Percentiles rank a stretch among this genome's conserved stretches.
Conservation (phyloP, 192 early-diverging fungal genomes). For the Helicostylum pulchrum region DNA sequence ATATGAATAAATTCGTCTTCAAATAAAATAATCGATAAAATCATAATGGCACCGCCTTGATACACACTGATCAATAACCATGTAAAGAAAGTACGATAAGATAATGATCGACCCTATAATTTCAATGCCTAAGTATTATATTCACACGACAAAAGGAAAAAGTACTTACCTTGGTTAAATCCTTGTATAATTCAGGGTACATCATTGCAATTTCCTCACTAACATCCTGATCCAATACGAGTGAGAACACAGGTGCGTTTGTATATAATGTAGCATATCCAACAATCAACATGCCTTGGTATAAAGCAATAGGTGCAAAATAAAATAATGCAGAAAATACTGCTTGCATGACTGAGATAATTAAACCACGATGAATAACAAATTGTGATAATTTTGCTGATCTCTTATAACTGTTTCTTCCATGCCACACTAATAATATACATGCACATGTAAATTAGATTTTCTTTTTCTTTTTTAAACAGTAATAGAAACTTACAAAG, state of each 20-base stretch:
- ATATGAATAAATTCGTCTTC: conserved; percentile 96
- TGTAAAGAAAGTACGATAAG: conserved; percentile 90
- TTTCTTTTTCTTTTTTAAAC: background rate
- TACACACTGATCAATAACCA: conserved; percentile 97
- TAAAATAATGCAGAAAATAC: conserved; percentile 97
- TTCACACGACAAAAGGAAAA: background rate
- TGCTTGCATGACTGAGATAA: conserved; percentile 98
- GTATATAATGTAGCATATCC: conserved; percentile 93
- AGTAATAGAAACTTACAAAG: conserved; percentile 46
- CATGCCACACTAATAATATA: conserved; percentile 78
- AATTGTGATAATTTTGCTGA: conserved; percentile 95
- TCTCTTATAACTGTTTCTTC: conserved; percentile 91
- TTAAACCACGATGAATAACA: conserved; percentile 95
- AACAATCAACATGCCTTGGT: conserved; percentile 84
- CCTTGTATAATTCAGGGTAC: conserved; percentile 95
- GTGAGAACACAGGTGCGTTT: conserved; percentile 94
- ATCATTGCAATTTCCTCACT: conserved; percentile 84
- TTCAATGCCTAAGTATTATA: background rate
- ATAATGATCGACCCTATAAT: conserved; percentile 75
- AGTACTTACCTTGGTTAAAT: conserved; percentile 72
- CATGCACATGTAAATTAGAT: background rate
- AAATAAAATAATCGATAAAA: conserved; percentile 90
- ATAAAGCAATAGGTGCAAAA: conserved; percentile 95
- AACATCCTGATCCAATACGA: conserved; percentile 90
- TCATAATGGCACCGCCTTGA: conserved; percentile 97